A percentile compares a stretch with the other conserved stretches of the same genome.
Conservation (phyloP, 179 eudicot species). For the Heliamphora pulchella region DNA sequence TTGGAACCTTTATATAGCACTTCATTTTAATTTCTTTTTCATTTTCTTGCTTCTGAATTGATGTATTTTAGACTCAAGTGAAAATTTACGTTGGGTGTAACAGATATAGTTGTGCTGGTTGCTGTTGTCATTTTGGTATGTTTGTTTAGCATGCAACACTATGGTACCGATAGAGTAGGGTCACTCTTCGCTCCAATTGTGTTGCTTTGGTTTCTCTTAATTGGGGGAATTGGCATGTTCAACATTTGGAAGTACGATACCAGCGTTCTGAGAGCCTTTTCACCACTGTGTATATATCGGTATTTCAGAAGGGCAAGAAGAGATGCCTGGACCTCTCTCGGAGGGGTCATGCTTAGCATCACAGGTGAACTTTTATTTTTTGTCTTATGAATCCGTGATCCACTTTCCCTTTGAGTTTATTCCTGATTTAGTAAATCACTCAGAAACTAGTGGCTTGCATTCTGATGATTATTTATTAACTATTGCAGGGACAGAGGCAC, state of each 20-base stretch:
- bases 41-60: background rate
- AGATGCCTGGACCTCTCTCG: constrained; percentile 66
- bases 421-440: background rate
- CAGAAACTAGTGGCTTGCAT: constrained; percentile 19
- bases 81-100: constrained; percentile 13
- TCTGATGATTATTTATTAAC: constrained; percentile 24
- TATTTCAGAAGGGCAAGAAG: constrained; percentile 56
- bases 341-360: constrained; percentile 76
- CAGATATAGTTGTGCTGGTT: constrained; percentile 66
- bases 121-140: constrained; percentile 64
- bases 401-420: constrained; percentile 1
- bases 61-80: background rate
- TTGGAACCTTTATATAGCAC: background rate
- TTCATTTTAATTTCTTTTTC: background rate
- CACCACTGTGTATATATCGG: constrained; percentile 60
- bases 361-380: constrained; percentile 38
- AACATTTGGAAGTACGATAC: constrained; percentile 62
- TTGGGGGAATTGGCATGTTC: constrained; percentile 58
- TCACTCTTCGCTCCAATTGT: constrained; percentile 84
- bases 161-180: constrained; percentile 79
- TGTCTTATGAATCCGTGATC: background rate
- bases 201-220: constrained; percentile 41
- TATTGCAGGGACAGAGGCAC: constrained; percentile 87
- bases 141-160: constrained; percentile 73
- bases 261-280: constrained; percentile 58